Evolutionary conservation across 164 flowering plant species (phyloP).

Genomic region (Macadamia integrifolia): DNA sequence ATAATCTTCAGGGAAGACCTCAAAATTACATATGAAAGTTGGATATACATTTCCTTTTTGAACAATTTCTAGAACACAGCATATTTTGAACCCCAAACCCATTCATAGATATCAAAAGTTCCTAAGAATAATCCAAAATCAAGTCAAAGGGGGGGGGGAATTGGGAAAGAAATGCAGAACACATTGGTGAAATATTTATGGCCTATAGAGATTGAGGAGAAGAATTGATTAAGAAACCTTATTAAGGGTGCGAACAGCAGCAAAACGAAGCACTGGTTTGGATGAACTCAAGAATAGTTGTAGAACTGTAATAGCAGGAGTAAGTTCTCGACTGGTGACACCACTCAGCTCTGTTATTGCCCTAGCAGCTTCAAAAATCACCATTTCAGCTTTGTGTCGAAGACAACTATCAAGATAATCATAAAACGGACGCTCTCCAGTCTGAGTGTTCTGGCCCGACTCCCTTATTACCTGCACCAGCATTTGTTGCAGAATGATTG

Average conservation of each 20-base stretch:
- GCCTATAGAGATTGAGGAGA: background rate
- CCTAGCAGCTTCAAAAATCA: conserved; percentile 95
- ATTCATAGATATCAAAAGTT: no score
- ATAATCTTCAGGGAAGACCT: no score
- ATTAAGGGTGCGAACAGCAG: conserved; percentile 94
- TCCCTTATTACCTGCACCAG: conserved; percentile 72
- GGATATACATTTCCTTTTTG: no score
- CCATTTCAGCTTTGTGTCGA: conserved; percentile 98
- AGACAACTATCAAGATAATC: conserved; percentile 92
- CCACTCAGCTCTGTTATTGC: conserved; percentile 88
- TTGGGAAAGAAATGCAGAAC: no score
- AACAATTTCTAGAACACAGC: no score
- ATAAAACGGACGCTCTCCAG: conserved; percentile 91
- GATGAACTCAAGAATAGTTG: conserved; percentile 93
- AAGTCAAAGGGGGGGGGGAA: no score
- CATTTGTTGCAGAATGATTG: background rate
- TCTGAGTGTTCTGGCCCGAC: conserved; percentile 53
- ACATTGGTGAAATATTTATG: background rate
- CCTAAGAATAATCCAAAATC: no score
- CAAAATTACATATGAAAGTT: no score
- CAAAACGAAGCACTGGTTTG: conserved; percentile 94
- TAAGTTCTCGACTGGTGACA: conserved; percentile 79
- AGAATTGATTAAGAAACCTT: conserved; percentile 40
- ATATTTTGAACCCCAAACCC: no score
- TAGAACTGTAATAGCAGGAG: conserved; percentile 96